Conservation (phyloP, 768 basidiomycete genomes). For the Cystobasidium onofrii region DNA sequence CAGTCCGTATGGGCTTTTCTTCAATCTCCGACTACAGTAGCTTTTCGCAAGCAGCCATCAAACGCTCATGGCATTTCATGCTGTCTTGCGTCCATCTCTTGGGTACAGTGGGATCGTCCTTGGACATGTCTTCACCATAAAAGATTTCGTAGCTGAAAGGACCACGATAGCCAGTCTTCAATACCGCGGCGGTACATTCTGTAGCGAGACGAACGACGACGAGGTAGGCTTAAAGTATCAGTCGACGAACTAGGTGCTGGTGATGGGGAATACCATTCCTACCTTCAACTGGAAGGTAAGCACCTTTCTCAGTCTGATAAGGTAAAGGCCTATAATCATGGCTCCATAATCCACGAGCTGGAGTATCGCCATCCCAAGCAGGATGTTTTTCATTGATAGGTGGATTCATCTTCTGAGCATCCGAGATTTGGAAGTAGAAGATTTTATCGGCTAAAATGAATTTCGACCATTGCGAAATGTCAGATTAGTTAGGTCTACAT, state of each 20-base stretch:
- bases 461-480: too few relatives aligned
- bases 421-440: constrained; percentile 41
- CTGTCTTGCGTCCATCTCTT: constrained; percentile 24
- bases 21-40: background rate
- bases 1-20: too few relatives aligned
- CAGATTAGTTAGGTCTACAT: too few relatives aligned
- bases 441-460: constrained; percentile 42
- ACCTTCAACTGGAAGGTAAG: constrained; percentile 37
- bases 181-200: constrained; percentile 34
- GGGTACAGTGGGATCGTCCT: constrained; percentile 17
- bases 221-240: too few relatives aligned
- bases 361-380: constrained; percentile 30
- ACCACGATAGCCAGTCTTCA: constrained; percentile 39
- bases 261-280: constrained; percentile 7
- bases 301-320: constrained; percentile 29
- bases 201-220: background rate
- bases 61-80: constrained; percentile 1
- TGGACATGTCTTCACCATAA: constrained; percentile 32
- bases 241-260: too few relatives aligned
- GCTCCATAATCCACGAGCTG: constrained; percentile 35
- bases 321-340: constrained; percentile 38
- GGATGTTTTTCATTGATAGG: constrained; percentile 35
- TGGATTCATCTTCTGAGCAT: constrained; percentile 33
- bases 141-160: constrained; percentile 38
- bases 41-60: constrained; percentile 28